A percentile compares a stretch with the other conserved stretches of the same genome.
Conservation (phyloP, 2,329 filamentous ascomycete genomes). For the Trichoderma sp. region DNA sequence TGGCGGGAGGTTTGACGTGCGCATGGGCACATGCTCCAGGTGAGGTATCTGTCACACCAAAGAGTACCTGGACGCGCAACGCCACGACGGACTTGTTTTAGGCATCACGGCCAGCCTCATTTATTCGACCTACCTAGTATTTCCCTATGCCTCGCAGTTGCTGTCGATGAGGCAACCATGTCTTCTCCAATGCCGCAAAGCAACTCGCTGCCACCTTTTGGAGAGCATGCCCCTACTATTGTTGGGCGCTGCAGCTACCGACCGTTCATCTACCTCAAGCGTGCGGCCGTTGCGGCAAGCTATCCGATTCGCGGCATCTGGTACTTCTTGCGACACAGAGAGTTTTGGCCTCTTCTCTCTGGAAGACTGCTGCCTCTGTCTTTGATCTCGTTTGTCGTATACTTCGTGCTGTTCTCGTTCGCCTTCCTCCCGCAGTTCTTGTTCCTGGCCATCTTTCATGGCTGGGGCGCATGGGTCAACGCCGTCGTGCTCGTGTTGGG, state of each 20-base stretch:
- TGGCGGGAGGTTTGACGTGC: not conserved
- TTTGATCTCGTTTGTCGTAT: constrained; percentile 79
- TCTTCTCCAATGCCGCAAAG: not conserved
- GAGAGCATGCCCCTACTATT: not conserved
- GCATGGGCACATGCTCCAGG: not conserved
- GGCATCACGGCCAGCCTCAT: not conserved
- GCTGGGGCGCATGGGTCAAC: constrained; percentile 84
- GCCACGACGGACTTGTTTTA: not conserved
- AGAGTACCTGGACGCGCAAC: not conserved
- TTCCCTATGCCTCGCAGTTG: not conserved
- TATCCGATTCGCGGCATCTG: constrained; percentile 73
- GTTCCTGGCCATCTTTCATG: constrained; percentile 87
- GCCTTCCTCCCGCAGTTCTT: constrained; percentile 87
- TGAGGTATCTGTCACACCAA: not conserved
- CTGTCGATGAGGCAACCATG: not conserved
- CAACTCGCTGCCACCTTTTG: not conserved
- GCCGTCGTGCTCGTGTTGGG: constrained; percentile 86
- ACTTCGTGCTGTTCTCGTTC: constrained; percentile 84
- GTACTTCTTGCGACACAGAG: constrained; percentile 77
- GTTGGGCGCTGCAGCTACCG: constrained; percentile 36
- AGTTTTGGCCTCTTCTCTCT: constrained; percentile 79
- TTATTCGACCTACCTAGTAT: too few relatives aligned
- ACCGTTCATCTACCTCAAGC: constrained; percentile 44
- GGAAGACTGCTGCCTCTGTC: constrained; percentile 78
- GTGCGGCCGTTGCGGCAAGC: constrained; percentile 51